Percentiles rank a stretch among this genome's conserved stretches.
Evolutionary conservation across 1,284 basidiomycete species (phyloP).

Genomic region (Dichomitus squalens): DNA sequence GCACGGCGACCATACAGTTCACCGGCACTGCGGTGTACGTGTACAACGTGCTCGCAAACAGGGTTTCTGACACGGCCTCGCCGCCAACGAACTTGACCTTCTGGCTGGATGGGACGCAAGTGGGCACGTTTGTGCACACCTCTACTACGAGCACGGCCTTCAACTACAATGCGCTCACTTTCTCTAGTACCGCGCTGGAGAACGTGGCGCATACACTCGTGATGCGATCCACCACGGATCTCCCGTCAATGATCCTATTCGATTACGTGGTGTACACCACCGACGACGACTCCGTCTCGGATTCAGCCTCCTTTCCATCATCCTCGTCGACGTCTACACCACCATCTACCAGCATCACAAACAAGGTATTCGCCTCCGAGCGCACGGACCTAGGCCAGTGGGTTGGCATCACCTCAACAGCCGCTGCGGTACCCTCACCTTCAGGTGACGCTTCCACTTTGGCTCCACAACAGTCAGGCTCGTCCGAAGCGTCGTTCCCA

Average conservation of each 20-base stretch:
- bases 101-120: slow-evolving; percentile 26
- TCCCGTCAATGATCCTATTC: background rate
- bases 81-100: slow-evolving; percentile 28
- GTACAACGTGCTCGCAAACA: slow-evolving; percentile 32
- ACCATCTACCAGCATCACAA: background rate
- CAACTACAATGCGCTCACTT: slow-evolving; percentile 31
- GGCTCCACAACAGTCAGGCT: too few relatives aligned
- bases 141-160: slow-evolving; percentile 19
- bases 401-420: background rate
- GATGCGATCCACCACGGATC: slow-evolving; percentile 8
- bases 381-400: background rate
- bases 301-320: background rate
- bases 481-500: too few relatives aligned
- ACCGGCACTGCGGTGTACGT: slow-evolving; percentile 35
- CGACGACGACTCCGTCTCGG: background rate
- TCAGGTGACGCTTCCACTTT: too few relatives aligned
- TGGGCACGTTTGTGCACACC: slow-evolving; percentile 21
- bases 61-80: slow-evolving; percentile 15
- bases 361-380: background rate
- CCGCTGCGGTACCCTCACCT: too few relatives aligned
- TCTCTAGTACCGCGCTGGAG: slow-evolving; percentile 20
- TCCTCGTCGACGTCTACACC: background rate
- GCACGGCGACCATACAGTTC: background rate
- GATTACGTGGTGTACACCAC: background rate
- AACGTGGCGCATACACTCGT: slow-evolving; percentile 31